Evolutionary conservation across 2,329 filamentous ascomycete species (phyloP).

Genomic region (Aspergillus versicolor): DNA sequence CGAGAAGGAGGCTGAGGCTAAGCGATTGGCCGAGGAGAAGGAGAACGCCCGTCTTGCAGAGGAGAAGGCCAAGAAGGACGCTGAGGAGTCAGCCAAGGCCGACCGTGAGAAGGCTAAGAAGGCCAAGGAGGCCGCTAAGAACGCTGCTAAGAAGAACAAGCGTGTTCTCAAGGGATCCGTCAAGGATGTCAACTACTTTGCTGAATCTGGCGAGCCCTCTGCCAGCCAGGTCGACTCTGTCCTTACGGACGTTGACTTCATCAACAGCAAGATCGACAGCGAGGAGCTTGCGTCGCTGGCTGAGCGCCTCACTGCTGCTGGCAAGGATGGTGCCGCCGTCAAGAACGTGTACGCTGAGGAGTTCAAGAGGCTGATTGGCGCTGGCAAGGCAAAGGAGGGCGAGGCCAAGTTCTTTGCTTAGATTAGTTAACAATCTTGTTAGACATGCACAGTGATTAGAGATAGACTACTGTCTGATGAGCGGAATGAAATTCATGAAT

Average conservation of each 20-base stretch:
- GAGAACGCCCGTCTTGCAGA: conserved; percentile 80
- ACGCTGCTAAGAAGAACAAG: conserved; percentile 99
- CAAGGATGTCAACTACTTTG: conserved; percentile 98
- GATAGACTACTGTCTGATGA: conserved; percentile 5
- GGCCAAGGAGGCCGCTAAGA: conserved; percentile 98
- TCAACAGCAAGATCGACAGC: conserved; percentile 84
- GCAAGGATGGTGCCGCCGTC: conserved; percentile 79
- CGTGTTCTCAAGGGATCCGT: conserved; percentile 88
- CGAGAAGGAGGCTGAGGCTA: conserved; percentile 89
- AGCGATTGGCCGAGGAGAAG: conserved; percentile 82
- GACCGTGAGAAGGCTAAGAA: conserved; percentile 86
- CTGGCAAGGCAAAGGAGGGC: conserved; percentile 81
- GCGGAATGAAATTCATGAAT: conserved; percentile 1
- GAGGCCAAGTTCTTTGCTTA: conserved; percentile 65
- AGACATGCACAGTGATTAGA: conserved; percentile 7
- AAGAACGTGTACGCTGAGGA: conserved; percentile 79
- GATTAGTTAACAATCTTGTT: background rate
- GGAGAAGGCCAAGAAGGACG: conserved; percentile 74
- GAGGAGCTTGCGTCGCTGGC: conserved; percentile 87
- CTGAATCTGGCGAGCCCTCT: conserved; percentile 66
- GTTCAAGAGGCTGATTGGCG: conserved; percentile 72
- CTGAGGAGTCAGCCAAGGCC: conserved; percentile 81
- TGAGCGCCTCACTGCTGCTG: conserved; percentile 70
- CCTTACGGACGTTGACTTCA: conserved; percentile 77
- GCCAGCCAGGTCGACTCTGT: conserved; percentile 77